Percentiles rank a stretch among this genome's conserved stretches.
phyloP scores from a whole-genome alignment of 2,329 filamentous ascomycete genomes.

The Phoma sp. region DNA sequence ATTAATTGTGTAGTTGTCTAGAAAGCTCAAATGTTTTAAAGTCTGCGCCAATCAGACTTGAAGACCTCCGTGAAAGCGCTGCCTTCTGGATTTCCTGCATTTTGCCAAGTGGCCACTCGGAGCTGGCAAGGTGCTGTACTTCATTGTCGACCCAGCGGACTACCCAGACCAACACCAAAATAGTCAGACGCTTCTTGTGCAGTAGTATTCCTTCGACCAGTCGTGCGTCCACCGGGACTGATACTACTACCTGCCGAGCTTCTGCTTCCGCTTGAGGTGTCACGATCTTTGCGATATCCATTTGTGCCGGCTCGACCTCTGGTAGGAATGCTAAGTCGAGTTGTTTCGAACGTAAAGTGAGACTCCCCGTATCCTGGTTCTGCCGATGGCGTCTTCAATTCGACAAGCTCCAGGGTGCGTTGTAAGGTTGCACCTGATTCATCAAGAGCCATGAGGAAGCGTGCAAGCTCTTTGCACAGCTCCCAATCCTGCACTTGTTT shows the following conservation, averaged over 20 bases:
- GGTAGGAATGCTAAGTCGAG: conserved; percentile 36
- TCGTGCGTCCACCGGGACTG: conserved; percentile 22
- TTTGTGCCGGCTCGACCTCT: conserved; percentile 26
- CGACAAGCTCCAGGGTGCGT: conserved; percentile 67
- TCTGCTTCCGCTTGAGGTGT: conserved; percentile 12
- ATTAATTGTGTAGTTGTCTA: too few relatives aligned
- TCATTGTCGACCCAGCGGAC: conserved; percentile 6
- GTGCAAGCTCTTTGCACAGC: conserved; percentile 88
- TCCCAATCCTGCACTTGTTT: conserved; percentile 92
- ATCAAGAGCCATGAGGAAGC: conserved; percentile 94
- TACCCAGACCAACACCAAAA: conserved; percentile 27
- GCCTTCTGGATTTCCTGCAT: too few relatives aligned
- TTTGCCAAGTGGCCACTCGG: not conserved
- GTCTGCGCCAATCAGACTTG: too few relatives aligned
- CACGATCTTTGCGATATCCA: conserved; percentile 15
- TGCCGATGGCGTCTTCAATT: conserved; percentile 42
- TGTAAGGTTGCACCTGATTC: conserved; percentile 80
- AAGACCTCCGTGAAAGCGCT: too few relatives aligned
- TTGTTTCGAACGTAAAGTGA: conserved; percentile 42
- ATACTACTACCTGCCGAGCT: conserved; percentile 24
- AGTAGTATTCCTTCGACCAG: conserved; percentile 21
- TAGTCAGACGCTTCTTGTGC: conserved; percentile 25
- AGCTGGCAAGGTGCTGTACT: not conserved
- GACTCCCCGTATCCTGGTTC: conserved; percentile 29
- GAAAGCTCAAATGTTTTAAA: too few relatives aligned